A percentile compares a stretch with the other conserved stretches of the same genome.
These are phyloP conservation scores for Peribolospora kevripleyi DNA, from an alignment of 768 basidiomycete genomes.

Conservation along the genomic window DNA sequence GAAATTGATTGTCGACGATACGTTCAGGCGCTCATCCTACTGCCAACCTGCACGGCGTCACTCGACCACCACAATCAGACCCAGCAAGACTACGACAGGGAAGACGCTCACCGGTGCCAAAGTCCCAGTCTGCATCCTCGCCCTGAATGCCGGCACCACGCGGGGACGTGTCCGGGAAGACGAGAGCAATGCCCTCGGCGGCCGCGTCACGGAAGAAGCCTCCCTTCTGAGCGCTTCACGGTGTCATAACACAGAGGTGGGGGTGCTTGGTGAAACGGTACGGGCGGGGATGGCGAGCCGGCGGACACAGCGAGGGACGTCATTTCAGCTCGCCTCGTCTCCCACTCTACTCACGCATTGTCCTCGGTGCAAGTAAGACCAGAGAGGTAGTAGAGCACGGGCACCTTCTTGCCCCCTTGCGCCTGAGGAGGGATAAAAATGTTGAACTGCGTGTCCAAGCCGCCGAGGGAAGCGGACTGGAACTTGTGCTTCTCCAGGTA, in stretches of 20 bases:
- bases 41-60: not conserved
- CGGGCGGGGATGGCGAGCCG: not conserved
- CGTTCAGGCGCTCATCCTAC: too few species aligned
- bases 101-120: constrained; percentile 41
- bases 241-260: not conserved
- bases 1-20: too few species aligned
- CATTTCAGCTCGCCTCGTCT: not conserved
- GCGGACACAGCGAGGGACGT: not conserved
- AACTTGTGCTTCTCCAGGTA: too few species aligned
- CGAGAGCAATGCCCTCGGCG: constrained; percentile 54
- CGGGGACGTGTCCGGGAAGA: constrained; percentile 91
- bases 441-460: constrained; percentile 46
- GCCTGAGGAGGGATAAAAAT: constrained; percentile 55
- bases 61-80: not conserved
- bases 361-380: constrained; percentile 74
- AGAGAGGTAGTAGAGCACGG: constrained; percentile 59
- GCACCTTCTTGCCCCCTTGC: constrained; percentile 21
- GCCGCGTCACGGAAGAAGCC: constrained; percentile 67
- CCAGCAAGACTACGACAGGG: not conserved
- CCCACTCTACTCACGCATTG: constrained; percentile 38
- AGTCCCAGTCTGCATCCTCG: constrained; percentile 45
- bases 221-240: constrained; percentile 68
- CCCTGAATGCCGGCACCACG: constrained; percentile 50
- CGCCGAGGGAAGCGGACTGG: constrained; percentile 24
- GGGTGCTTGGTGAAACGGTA: not conserved